Percentiles rank a stretch among this genome's conserved stretches.
Conservation (phyloP, 257 asterid species). For the Fraxinus americana region DNA sequence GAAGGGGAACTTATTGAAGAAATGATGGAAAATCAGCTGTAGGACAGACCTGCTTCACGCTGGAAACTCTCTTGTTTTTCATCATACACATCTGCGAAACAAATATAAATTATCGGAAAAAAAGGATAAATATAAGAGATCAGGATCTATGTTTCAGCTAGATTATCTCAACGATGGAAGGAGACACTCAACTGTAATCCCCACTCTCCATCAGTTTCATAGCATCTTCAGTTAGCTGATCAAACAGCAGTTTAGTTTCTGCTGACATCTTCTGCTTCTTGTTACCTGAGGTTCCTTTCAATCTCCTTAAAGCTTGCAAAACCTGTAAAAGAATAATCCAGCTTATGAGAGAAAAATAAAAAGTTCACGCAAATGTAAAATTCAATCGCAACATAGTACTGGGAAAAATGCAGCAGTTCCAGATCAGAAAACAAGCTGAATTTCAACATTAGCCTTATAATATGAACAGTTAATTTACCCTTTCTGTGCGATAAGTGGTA, state of each 20-base stretch:
- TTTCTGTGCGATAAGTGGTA: not conserved
- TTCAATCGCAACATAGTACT: constrained; percentile 14
- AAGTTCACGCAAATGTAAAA: constrained; percentile 1
- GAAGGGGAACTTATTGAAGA: constrained; percentile 13
- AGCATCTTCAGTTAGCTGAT: constrained; percentile 97
- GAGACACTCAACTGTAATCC: constrained; percentile 71
- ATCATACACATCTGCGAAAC: constrained; percentile 79
- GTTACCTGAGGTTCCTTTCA: constrained; percentile 79
- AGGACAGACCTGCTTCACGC: constrained; percentile 86
- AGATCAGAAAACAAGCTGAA: not conserved
- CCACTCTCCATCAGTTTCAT: constrained; percentile 90
- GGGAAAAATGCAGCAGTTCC: constrained; percentile 7
- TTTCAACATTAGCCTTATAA: not conserved
- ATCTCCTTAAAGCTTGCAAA: constrained; percentile 85
- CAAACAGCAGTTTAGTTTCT: constrained; percentile 75
- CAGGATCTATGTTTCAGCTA: constrained; percentile 4
- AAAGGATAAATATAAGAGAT: constrained; percentile 6
- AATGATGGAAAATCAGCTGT: constrained; percentile 14
- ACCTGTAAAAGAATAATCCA: constrained; percentile 51
- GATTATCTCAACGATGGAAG: constrained; percentile 4
- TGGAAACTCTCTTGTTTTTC: constrained; percentile 83
- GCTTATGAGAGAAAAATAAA: constrained; percentile 14
- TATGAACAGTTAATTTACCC: not conserved
- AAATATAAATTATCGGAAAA: constrained; percentile 18
- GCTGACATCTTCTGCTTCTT: constrained; percentile 86